These are phyloP conservation scores for Galeopsis tetrahit DNA, from an alignment of 257 asterid species.

Conservation along the genomic window DNA sequence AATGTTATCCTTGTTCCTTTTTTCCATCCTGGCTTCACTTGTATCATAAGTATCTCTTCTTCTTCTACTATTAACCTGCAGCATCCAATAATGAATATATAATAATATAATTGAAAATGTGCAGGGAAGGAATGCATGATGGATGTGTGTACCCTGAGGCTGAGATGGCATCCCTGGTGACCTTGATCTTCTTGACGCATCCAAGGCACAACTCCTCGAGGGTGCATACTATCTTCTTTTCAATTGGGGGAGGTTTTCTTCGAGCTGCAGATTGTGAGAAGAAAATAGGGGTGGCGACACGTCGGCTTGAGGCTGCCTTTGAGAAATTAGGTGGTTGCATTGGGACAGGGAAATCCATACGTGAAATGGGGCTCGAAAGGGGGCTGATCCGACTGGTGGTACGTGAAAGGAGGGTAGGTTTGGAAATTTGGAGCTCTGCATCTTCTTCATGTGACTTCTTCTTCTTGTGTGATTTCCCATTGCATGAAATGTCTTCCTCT, in stretches of 20 bases:
- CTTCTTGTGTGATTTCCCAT: constrained; percentile 42
- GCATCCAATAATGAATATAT: constrained; percentile 23
- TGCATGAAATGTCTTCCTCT: constrained; percentile 51
- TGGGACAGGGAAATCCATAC: constrained; percentile 40
- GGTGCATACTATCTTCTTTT: constrained; percentile 79
- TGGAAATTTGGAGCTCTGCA: constrained; percentile 61
- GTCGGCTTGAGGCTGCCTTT: constrained; percentile 46
- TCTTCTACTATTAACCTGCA: constrained; percentile 70
- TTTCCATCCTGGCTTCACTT: constrained; percentile 89
- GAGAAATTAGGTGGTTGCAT: constrained; percentile 48
- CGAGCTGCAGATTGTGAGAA: constrained; percentile 71
- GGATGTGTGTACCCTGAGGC: constrained; percentile 60
- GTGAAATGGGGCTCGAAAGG: constrained; percentile 38
- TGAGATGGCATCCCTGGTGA: constrained; percentile 82
- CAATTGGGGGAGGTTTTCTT: constrained; percentile 66
- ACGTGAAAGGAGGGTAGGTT: constrained; percentile 65
- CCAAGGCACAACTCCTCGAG: constrained; percentile 87
- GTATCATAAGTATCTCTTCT: constrained; percentile 73
- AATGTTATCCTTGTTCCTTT: constrained; percentile 88
- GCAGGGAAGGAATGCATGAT: background rate
- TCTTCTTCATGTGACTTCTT: constrained; percentile 34
- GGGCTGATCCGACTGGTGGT: constrained; percentile 65
- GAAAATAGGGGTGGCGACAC: constrained; percentile 66
- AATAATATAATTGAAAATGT: background rate
- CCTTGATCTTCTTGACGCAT: constrained; percentile 72